These are phyloP conservation scores for Aspergillus versicolor DNA, from an alignment of 2,329 filamentous ascomycete species.

Conservation along the genomic window DNA sequence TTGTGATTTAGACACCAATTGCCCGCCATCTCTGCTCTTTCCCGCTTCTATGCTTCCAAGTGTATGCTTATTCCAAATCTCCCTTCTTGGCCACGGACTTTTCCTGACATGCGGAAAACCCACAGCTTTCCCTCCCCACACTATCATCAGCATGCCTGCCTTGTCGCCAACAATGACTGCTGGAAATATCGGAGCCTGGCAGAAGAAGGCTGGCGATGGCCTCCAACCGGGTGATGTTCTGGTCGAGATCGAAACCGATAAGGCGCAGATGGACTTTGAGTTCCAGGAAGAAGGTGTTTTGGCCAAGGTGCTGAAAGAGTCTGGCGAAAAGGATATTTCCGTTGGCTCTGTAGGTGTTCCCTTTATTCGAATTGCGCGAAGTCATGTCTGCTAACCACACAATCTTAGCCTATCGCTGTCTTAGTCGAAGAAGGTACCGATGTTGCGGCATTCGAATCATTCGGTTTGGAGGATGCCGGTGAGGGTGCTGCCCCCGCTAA, in stretches of 20 bases:
- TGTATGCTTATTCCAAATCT: conserved; percentile 47
- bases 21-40: conserved; percentile 59
- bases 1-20: conserved; percentile 36
- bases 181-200: conserved; percentile 95
- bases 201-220: conserved; percentile 91
- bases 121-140: conserved; percentile 89
- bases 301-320: conserved; percentile 89
- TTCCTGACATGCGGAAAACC: conserved; percentile 24
- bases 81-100: background rate
- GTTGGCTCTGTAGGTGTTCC: conserved; percentile 83
- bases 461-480: conserved; percentile 85
- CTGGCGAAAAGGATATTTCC: conserved; percentile 88
- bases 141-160: conserved; percentile 95
- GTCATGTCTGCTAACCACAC: conserved; percentile 19
- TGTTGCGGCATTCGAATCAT: conserved; percentile 82
- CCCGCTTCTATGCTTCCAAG: conserved; percentile 68
- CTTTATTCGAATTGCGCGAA: background rate
- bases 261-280: conserved; percentile 99
- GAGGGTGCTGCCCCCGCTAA: conserved; percentile 65
- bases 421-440: conserved; percentile 90
- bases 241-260: conserved; percentile 98
- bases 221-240: conserved; percentile 91
- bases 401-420: conserved; percentile 81
- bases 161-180: conserved; percentile 96
- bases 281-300: conserved; percentile 97